Percentiles rank a stretch among this genome's conserved stretches.
These are phyloP conservation scores for Verticillium nubilum DNA, from an alignment of 2,329 filamentous ascomycete genomes.

Conservation along the genomic window DNA sequence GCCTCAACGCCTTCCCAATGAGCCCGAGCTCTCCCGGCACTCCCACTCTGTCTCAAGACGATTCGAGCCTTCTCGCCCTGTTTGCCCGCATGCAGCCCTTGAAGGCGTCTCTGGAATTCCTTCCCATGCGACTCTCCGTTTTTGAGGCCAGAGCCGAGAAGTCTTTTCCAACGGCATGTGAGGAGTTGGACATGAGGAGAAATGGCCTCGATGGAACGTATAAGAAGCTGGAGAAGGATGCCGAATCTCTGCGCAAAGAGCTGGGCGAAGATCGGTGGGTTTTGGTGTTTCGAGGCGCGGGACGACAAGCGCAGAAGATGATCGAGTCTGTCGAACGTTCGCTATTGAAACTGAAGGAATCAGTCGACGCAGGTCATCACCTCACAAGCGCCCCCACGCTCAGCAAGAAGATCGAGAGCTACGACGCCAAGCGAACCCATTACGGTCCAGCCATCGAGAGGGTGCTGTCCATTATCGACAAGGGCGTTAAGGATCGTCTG, in stretches of 20 bases:
- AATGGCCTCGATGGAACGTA: conserved; percentile 76
- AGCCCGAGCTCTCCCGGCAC: conserved; percentile 58
- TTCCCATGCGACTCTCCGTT: conserved; percentile 87
- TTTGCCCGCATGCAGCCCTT: conserved; percentile 96
- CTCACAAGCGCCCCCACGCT: conserved; percentile 65
- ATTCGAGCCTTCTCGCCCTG: conserved; percentile 79
- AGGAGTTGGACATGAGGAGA: conserved; percentile 75
- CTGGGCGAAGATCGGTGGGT: conserved; percentile 95
- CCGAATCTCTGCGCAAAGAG: conserved; percentile 82
- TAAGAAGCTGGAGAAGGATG: conserved; percentile 83
- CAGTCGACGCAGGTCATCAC: conserved; percentile 68
- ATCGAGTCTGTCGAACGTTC: conserved; percentile 91
- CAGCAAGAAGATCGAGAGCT: conserved; percentile 82
- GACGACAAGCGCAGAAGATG: conserved; percentile 91
- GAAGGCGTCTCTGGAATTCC: conserved; percentile 85
- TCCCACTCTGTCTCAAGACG: conserved; percentile 63
- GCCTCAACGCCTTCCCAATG: conserved; percentile 57
- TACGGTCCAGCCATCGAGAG: conserved; percentile 91
- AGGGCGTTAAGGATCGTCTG: conserved; percentile 89
- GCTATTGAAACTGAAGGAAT: conserved; percentile 74
- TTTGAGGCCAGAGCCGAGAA: conserved; percentile 74
- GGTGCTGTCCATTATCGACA: conserved; percentile 87
- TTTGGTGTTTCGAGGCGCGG: conserved; percentile 88
- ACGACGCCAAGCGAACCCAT: conserved; percentile 90
- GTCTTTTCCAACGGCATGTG: conserved; percentile 84